Conservation (phyloP, 495 filamentous ascomycete species). For the Neurospora cerealis region DNA sequence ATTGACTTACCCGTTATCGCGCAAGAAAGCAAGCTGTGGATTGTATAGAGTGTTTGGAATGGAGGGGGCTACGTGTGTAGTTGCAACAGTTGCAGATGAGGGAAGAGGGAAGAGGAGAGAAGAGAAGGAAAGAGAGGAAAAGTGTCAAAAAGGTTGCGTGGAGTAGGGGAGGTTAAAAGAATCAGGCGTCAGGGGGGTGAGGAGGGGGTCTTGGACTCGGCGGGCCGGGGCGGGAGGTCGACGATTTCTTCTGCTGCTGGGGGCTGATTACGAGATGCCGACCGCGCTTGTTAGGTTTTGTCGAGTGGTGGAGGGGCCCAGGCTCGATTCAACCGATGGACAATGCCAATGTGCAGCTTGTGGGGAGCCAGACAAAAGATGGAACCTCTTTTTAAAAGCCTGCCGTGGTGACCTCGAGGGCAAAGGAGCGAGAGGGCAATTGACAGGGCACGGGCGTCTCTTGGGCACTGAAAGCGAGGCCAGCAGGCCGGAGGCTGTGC, state of each 20-base stretch:
- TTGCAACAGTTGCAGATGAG: background rate
- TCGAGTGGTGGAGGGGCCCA: background rate
- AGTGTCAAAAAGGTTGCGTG: background rate
- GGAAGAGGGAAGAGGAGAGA: background rate
- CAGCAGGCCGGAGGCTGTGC: background rate
- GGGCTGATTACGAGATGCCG: background rate
- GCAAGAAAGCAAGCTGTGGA: background rate
- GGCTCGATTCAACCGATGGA: background rate
- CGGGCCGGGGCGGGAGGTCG: background rate
- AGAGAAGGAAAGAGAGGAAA: background rate
- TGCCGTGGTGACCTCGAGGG: background rate
- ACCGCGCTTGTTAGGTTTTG: background rate
- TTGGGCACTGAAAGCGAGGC: background rate
- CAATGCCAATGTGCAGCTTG: background rate
- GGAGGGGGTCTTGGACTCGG: background rate
- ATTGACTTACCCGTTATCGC: background rate
- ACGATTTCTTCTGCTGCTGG: background rate
- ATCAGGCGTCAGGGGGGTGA: background rate
- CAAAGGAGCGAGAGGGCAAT: background rate
- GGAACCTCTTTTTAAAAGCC: background rate
- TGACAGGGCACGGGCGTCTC: background rate
- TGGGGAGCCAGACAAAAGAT: background rate
- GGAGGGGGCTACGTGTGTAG: background rate
- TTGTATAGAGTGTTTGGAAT: background rate
- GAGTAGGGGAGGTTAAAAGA: background rate